Percentiles rank a stretch among this genome's conserved stretches.
phyloP scores from a whole-genome alignment of 1,139 yeast species.

The Kodamaea arcana region DNA sequence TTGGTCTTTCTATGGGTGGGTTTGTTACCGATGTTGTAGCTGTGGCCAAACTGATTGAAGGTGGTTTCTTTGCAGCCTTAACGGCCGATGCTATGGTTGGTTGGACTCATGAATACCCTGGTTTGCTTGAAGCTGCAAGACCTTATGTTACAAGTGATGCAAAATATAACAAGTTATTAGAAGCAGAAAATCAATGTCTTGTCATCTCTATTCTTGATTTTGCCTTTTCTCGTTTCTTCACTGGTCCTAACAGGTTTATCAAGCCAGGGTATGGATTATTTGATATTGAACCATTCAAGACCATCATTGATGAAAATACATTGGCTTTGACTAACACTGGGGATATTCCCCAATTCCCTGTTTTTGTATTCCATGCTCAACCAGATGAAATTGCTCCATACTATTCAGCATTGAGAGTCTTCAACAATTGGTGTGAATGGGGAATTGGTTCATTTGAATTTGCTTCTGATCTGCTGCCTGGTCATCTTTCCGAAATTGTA shows the following conservation, averaged over 20 bases:
- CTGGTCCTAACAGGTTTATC: conserved; percentile 14
- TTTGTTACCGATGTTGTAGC: conserved; percentile 21
- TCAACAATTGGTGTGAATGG: conserved; percentile 28
- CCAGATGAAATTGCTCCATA: conserved; percentile 29
- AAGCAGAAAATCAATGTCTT: conserved; percentile 6
- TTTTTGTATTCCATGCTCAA: conserved; percentile 32
- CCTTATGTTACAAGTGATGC: background rate
- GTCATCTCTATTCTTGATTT: conserved; percentile 6
- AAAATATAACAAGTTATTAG: background rate
- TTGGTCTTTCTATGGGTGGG: conserved; percentile 33
- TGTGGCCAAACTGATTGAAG: conserved; percentile 18
- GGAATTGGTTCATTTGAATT: conserved; percentile 13
- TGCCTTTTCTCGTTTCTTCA: conserved; percentile 13
- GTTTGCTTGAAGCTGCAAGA: background rate
- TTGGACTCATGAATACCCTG: conserved; percentile 24
- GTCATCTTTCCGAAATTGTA: conserved; percentile 11
- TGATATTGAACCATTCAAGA: conserved; percentile 9
- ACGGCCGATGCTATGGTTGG: conserved; percentile 23
- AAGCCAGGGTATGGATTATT: conserved; percentile 17
- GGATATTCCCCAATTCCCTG: conserved; percentile 27
- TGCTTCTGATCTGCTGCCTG: conserved; percentile 6
- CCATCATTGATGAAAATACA: conserved; percentile 13
- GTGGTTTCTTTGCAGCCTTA: conserved; percentile 22
- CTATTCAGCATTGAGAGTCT: conserved; percentile 19
- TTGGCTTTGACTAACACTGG: conserved; percentile 20